Base-by-base conservation (phyloP, 805 yeast species). In the Wickerhamiella hasegawae region DNA sequence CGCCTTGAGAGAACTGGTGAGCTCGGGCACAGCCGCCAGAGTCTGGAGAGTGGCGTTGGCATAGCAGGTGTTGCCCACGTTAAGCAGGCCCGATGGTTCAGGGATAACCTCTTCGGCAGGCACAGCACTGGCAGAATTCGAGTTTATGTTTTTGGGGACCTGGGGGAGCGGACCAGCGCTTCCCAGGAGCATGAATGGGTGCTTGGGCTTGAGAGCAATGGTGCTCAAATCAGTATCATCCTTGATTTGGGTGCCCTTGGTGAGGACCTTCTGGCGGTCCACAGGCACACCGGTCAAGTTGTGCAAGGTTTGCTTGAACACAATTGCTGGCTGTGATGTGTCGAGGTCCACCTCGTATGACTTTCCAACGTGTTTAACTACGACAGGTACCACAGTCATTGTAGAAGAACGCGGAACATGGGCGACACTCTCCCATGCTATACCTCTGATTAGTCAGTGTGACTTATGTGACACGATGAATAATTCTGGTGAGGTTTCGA, bases 121-220 rank as follows among this genome's bases (percentile, higher is more conserved):
- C 22, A 39, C 46, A 54, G 79, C 93, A 2, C 28, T 12, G 27
- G 75, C 54, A 43, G 81, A 79, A 20, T 70, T 71, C 33, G 62
- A 65, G 40, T 67, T 63, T 10, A 61, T 66, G 11, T 63, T 63
- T 11, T 80, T 80, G 24, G 68, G 66, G 6, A 59, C 53, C 42
- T 52, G 40, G 24, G 68, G 71, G 35, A 73, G 58, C 38, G 68
- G 70, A 37, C 79, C 90, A 2, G 94, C 87, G 1, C 96, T 77
- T 18, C 99, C 99, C 38, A 90, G 64, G 38, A 90, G 81, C 94
- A 90, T 80, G 17, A 87, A 63, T 11, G 71, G 62, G 45, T 77
- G 80, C 23, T 70, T 71, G 17, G 70, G 64, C 48, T 77, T 79
- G 42, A 85, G 52, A 18, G 64, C 68, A 34, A 78, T 62, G 3